Evolutionary conservation across 805 yeast species (phyloP).

Genomic region (Ogataea paraovalis): DNA sequence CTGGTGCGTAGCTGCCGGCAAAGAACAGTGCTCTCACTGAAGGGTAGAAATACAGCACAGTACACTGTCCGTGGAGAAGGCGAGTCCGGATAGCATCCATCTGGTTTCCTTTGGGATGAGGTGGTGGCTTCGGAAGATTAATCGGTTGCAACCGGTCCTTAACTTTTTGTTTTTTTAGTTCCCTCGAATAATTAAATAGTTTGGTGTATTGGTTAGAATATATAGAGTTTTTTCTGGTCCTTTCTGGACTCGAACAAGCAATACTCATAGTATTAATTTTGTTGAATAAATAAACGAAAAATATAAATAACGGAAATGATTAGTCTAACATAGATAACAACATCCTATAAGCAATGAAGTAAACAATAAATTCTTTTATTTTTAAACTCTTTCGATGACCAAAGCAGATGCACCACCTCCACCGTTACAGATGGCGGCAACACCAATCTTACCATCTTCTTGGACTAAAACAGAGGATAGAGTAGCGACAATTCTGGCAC

Average conservation of each 20-base stretch:
- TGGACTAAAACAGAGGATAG: conserved; percentile 74
- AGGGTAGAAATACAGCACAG: conserved; percentile 46
- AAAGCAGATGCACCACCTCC: conserved; percentile 99
- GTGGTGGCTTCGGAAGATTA: conserved; percentile 13
- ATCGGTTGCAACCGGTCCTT: conserved; percentile 23
- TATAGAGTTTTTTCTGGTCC: too few species aligned
- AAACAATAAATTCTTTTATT: background rate
- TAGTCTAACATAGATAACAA: background rate
- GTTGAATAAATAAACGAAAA: background rate
- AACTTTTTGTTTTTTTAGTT: conserved; percentile 3
- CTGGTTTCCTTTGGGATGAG: conserved; percentile 29
- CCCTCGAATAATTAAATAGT: background rate
- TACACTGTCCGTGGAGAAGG: conserved; percentile 38
- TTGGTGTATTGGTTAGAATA: too few species aligned
- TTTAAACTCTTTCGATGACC: conserved; percentile 66
- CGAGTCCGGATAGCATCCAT: conserved; percentile 36
- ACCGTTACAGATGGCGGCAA: conserved; percentile 97
- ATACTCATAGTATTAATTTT: background rate
- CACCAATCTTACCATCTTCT: conserved; percentile 86
- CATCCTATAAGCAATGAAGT: background rate
- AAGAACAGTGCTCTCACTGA: conserved; percentile 34
- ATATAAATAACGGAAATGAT: background rate
- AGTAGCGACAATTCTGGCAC: conserved; percentile 90
- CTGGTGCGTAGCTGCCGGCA: conserved; percentile 27
- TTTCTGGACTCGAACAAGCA: too few species aligned